phyloP scores from a whole-genome alignment of 306 rosid genomes.

The Fragaria ananassa region DNA sequence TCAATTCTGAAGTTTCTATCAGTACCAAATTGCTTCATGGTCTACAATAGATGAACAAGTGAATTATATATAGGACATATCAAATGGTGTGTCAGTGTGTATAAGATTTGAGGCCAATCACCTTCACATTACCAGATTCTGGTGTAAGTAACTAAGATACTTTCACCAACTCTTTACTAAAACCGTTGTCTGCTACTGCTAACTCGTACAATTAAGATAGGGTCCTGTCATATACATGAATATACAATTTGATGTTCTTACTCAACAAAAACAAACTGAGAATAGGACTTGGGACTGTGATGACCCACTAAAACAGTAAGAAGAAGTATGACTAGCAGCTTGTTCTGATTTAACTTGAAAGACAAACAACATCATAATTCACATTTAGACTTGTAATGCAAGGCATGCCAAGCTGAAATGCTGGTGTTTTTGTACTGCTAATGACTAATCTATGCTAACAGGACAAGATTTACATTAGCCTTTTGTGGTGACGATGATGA shows the following conservation, averaged over 20 bases:
- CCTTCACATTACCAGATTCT: background rate
- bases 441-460: background rate
- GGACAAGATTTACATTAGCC: background rate
- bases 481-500: constrained; percentile 2
- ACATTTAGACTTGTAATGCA: constrained; percentile 8
- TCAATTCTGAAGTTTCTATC: background rate
- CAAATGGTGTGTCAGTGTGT: constrained; percentile 7
- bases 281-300: background rate
- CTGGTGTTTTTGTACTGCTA: background rate
- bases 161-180: background rate
- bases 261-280: background rate
- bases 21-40: background rate
- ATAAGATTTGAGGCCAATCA: background rate
- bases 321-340: background rate
- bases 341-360: constrained; percentile 23
- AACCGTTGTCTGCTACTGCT: background rate
- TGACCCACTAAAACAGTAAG: background rate
- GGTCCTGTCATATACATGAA: background rate
- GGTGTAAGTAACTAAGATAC: background rate
- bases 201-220: too few relatives aligned
- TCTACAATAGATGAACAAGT: background rate
- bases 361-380: constrained; percentile 36
- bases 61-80: background rate
- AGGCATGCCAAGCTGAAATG: constrained; percentile 6
- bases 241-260: background rate